Evolutionary conservation across 495 filamentous ascomycete species (phyloP).

Genomic region (Xylona heveae): DNA sequence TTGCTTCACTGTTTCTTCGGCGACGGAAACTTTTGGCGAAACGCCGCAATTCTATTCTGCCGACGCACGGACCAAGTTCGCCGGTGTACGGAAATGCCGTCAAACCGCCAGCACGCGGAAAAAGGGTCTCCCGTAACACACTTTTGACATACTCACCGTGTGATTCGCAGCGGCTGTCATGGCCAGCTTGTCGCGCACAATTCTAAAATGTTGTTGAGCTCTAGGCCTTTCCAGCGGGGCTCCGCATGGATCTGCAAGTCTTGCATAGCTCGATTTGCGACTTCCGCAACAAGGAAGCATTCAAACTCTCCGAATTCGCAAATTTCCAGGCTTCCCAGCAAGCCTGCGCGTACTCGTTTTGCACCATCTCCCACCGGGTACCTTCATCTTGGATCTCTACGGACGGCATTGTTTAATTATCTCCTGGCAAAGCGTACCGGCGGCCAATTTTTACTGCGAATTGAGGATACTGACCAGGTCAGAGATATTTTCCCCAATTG

Average conservation of each 20-base stretch:
- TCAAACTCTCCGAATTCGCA: neutral
- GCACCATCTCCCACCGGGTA: constrained; percentile 90
- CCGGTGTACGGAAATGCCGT: too few relatives aligned
- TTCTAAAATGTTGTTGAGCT: constrained; percentile 1
- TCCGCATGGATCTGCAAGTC: constrained; percentile 1
- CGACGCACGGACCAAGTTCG: too few relatives aligned
- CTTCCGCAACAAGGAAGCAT: neutral
- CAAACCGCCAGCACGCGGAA: too few relatives aligned
- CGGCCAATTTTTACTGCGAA: constrained; percentile 77
- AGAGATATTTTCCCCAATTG: constrained; percentile 5
- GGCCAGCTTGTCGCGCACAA: too few relatives aligned
- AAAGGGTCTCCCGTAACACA: too few relatives aligned
- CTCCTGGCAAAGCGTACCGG: constrained; percentile 69
- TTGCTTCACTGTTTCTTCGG: too few relatives aligned
- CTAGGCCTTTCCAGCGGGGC: neutral
- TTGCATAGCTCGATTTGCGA: constrained; percentile 2
- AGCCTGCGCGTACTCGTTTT: constrained; percentile 76
- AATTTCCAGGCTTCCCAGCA: constrained; percentile 2
- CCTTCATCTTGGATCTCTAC: constrained; percentile 73
- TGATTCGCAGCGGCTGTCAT: neutral
- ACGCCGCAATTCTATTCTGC: too few relatives aligned
- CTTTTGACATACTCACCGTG: too few relatives aligned
- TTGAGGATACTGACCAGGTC: constrained; percentile 95
- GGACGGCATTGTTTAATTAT: constrained; percentile 87
- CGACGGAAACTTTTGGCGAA: too few relatives aligned